phyloP scores from a whole-genome alignment of 306 rosid genomes.

The Astragalus membranaceus region DNA sequence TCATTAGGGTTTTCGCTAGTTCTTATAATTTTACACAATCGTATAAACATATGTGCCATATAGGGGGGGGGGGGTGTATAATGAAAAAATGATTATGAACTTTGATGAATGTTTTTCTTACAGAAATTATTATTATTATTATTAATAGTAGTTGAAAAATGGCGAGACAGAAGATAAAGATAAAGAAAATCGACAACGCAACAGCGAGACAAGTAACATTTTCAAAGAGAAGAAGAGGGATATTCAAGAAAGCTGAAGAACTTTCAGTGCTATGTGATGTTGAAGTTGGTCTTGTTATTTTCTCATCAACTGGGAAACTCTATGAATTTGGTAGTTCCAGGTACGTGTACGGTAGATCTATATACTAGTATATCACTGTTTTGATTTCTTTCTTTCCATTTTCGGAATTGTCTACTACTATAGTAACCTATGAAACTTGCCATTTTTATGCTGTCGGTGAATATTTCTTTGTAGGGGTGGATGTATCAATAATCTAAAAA shows the following conservation, averaged over 20 bases:
- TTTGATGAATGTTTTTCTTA: background rate
- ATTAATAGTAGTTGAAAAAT: background rate
- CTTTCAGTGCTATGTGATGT: slow-evolving; percentile 45
- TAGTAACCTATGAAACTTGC: too few relatives aligned
- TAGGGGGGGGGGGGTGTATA: too few relatives aligned
- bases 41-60: too few relatives aligned
- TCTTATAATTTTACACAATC: too few relatives aligned
- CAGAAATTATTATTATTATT: too few relatives aligned
- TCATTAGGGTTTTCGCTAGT: background rate
- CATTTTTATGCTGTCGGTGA: too few relatives aligned
- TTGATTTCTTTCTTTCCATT: background rate
- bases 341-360: slow-evolving; percentile 11
- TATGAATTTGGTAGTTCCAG: slow-evolving; percentile 32
- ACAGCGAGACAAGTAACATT: slow-evolving; percentile 41
- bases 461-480: too few relatives aligned
- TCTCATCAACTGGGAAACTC: slow-evolving; percentile 35
- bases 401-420: background rate
- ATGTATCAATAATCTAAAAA: too few relatives aligned
- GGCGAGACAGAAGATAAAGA: slow-evolving; percentile 34
- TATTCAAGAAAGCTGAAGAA: slow-evolving; percentile 43
- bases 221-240: slow-evolving; percentile 38
- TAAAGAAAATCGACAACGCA: slow-evolving; percentile 35
- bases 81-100: too few relatives aligned
- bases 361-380: too few relatives aligned
- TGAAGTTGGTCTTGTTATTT: slow-evolving; percentile 33